Conservation (phyloP, 495 filamentous ascomycete genomes). For the Talaromyces thailandensis region DNA sequence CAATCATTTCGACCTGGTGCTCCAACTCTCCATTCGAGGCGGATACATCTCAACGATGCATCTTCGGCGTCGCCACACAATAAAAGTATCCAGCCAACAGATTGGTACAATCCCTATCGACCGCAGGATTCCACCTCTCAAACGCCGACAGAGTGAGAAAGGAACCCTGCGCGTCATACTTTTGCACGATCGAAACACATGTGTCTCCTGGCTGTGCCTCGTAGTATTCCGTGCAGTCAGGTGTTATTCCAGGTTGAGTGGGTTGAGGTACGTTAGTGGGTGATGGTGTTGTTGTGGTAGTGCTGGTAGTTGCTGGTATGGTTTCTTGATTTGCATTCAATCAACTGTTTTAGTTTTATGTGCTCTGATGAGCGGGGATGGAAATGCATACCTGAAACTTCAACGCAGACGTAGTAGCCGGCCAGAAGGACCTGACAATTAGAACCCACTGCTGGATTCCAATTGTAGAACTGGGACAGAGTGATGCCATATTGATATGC, state of each 20-base stretch:
- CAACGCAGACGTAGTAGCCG: conserved; percentile 11
- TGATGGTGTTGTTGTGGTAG: conserved; percentile 1
- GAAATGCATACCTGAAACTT: not conserved
- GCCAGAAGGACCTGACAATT: conserved; percentile 11
- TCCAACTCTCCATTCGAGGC: not conserved
- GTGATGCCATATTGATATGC: conserved; percentile 7
- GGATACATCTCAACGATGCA: not conserved
- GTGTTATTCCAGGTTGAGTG: conserved; percentile 14
- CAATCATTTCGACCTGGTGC: too few relatives aligned
- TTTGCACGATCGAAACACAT: conserved; percentile 13
- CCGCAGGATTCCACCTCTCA: conserved; percentile 14
- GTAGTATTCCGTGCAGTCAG: conserved; percentile 12
- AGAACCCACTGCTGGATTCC: conserved; percentile 15
- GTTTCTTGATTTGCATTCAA: not conserved
- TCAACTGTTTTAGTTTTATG: not conserved
- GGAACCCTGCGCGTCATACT: not conserved
- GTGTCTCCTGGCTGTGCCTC: conserved; percentile 15
- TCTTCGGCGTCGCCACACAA: conserved; percentile 2
- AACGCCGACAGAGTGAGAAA: conserved; percentile 8
- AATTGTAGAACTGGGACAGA: conserved; percentile 12
- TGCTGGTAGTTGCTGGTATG: conserved; percentile 4
- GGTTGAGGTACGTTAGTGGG: conserved; percentile 9
- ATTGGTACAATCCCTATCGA: conserved; percentile 8
- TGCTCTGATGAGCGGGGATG: not conserved
- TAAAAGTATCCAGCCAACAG: conserved; percentile 8